These are phyloP conservation scores for Saturnispora galanensis DNA, from an alignment of 805 yeast genomes.

Conservation along the genomic window DNA sequence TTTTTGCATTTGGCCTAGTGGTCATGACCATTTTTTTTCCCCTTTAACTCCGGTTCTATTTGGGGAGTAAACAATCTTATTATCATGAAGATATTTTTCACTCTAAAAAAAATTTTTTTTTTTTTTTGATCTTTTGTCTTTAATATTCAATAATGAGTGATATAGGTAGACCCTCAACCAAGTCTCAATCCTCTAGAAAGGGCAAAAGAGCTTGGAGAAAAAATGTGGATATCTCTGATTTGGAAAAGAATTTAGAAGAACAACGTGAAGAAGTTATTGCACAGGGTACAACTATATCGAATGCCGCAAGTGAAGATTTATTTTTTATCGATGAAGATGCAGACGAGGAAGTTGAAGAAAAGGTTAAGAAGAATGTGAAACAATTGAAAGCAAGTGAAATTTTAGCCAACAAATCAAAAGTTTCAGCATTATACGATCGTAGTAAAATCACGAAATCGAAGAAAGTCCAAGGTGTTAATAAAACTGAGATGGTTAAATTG, in stretches of 20 bases:
- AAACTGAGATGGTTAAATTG: constrained; percentile 52
- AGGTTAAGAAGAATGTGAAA: constrained; percentile 30
- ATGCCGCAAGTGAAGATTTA: constrained; percentile 36
- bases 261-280: constrained; percentile 51
- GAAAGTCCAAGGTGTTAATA: constrained; percentile 49
- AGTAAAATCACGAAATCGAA: constrained; percentile 30
- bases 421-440: constrained; percentile 45
- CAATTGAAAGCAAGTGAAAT: constrained; percentile 43
- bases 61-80: no score
- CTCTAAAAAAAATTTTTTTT: background rate
- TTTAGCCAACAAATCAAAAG: constrained; percentile 65
- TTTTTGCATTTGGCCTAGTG: no score
- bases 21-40: no score
- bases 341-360: constrained; percentile 34
- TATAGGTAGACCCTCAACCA: constrained; percentile 40
- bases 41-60: no score
- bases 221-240: constrained; percentile 77
- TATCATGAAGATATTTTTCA: background rate
- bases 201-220: constrained; percentile 91
- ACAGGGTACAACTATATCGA: constrained; percentile 34
- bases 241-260: constrained; percentile 61
- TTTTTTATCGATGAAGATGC: constrained; percentile 63
- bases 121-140: background rate
- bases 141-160: constrained; percentile 22
- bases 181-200: constrained; percentile 75